Conservation (phyloP, 805 yeast species). For the Kuraishia borneana region DNA sequence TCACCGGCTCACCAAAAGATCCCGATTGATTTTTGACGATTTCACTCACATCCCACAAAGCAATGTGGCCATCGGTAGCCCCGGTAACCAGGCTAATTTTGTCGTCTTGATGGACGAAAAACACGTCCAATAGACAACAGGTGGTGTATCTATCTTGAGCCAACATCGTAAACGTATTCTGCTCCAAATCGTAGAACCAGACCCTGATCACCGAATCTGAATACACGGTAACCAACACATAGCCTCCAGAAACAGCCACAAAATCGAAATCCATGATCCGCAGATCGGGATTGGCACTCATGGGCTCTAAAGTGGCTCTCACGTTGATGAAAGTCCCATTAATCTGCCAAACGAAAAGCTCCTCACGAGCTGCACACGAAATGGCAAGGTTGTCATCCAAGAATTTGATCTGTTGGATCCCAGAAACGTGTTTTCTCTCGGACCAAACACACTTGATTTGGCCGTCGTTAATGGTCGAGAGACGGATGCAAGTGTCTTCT, state of each 20-base stretch:
- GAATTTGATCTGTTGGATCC: slow-evolving; percentile 66
- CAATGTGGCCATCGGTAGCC: slow-evolving; percentile 77
- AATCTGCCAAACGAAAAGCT: slow-evolving; percentile 70
- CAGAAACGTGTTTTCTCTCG: slow-evolving; percentile 77
- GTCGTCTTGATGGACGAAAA: slow-evolving; percentile 24
- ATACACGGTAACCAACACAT: slow-evolving; percentile 58
- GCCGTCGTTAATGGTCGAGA: slow-evolving; percentile 38
- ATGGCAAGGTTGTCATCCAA: slow-evolving; percentile 34
- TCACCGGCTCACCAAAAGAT: slow-evolving; percentile 7
- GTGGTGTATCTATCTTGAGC: slow-evolving; percentile 47
- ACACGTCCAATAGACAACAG: slow-evolving; percentile 65
- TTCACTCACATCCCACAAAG: slow-evolving; percentile 40
- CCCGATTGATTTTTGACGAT: not conserved
- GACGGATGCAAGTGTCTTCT: slow-evolving; percentile 73
- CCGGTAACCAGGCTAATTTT: slow-evolving; percentile 36
- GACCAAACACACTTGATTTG: slow-evolving; percentile 40
- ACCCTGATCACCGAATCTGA: slow-evolving; percentile 73
- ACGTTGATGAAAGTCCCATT: slow-evolving; percentile 30
- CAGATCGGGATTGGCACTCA: slow-evolving; percentile 59
- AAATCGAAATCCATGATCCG: slow-evolving; percentile 81
- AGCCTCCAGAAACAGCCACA: slow-evolving; percentile 26
- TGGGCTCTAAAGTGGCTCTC: slow-evolving; percentile 42
- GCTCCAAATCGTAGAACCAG: slow-evolving; percentile 37
- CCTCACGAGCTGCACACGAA: slow-evolving; percentile 78
- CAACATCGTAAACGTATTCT: slow-evolving; percentile 29